These are phyloP conservation scores for Saccharum spontaneum DNA, from an alignment of 176 grass and related monocot species.

Conservation along the genomic window DNA sequence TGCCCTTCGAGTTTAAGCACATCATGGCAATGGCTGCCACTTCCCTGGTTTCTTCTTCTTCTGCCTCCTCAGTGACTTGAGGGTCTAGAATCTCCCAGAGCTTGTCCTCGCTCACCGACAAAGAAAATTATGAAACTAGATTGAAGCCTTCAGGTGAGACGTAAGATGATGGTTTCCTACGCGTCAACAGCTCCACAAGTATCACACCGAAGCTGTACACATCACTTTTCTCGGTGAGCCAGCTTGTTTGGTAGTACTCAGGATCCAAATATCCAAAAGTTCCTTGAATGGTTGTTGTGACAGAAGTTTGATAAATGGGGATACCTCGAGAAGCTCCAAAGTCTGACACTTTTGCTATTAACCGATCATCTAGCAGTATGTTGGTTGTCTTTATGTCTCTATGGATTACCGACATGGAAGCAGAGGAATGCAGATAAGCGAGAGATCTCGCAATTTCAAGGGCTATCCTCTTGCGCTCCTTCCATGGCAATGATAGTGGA, in stretches of 20 bases:
- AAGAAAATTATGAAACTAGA: conserved; percentile 27
- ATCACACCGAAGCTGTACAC: conserved; percentile 65
- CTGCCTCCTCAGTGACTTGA: conserved; percentile 5
- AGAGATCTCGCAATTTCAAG: conserved; percentile 45
- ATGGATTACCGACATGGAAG: conserved; percentile 48
- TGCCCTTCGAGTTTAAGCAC: conserved; percentile 38
- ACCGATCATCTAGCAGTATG: conserved; percentile 56
- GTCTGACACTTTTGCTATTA: conserved; percentile 55
- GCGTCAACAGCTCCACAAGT: conserved; percentile 60
- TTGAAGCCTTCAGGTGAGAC: background rate
- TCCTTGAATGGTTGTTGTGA: conserved; percentile 29
- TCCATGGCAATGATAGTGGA: conserved; percentile 27
- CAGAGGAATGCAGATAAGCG: conserved; percentile 56
- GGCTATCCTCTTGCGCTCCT: conserved; percentile 42
- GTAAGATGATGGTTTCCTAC: conserved; percentile 15
- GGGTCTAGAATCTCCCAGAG: conserved; percentile 26
- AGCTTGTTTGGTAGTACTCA: conserved; percentile 46
- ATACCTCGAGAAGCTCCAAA: conserved; percentile 64
- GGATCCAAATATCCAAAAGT: conserved; percentile 35
- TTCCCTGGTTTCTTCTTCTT: background rate
- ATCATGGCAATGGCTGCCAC: conserved; percentile 33
- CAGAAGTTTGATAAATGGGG: conserved; percentile 31
- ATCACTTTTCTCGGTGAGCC: conserved; percentile 66
- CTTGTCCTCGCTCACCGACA: background rate
- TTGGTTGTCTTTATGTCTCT: conserved; percentile 61